Conservation (phyloP, 192 early-diverging fungal species). For the Dissophora ornata region DNA sequence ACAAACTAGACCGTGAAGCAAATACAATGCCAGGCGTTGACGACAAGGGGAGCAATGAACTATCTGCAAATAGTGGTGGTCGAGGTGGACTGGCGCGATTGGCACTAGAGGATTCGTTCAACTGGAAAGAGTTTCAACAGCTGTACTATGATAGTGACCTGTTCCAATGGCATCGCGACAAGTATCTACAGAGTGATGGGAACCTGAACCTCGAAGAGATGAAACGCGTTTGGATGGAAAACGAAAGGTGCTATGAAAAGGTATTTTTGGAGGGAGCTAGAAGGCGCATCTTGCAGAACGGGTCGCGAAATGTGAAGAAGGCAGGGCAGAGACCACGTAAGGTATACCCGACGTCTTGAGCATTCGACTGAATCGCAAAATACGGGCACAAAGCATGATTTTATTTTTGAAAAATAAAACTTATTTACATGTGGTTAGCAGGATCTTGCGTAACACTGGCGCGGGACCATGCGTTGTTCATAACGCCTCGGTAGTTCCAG, state of each 20-base stretch:
- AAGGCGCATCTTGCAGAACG: conserved; percentile 18
- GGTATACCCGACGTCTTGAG: no score
- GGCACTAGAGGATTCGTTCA: conserved; percentile 15
- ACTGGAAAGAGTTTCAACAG: conserved; percentile 31
- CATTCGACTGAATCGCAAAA: no score
- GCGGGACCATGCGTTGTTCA: conserved; percentile 76
- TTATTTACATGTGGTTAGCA: conserved; percentile 22
- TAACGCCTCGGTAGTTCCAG: conserved; percentile 87
- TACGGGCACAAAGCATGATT: no score
- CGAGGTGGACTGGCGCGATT: neutral
- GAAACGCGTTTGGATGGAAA: conserved; percentile 29
- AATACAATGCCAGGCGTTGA: no score
- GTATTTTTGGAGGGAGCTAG: conserved; percentile 12
- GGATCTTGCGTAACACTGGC: conserved; percentile 26
- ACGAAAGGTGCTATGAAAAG: conserved; percentile 15
- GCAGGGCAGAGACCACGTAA: neutral
- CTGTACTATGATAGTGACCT: conserved; percentile 20
- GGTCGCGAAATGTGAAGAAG: neutral
- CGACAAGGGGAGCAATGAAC: no score
- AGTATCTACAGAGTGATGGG: neutral
- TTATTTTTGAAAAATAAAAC: no score
- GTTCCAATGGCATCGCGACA: conserved; percentile 26
- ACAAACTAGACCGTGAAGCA: no score
- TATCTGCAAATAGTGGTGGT: neutral
- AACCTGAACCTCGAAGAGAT: conserved; percentile 6